These are phyloP conservation scores for Hylodesmum podocarpum DNA, from an alignment of 306 rosid genomes.

Conservation along the genomic window DNA sequence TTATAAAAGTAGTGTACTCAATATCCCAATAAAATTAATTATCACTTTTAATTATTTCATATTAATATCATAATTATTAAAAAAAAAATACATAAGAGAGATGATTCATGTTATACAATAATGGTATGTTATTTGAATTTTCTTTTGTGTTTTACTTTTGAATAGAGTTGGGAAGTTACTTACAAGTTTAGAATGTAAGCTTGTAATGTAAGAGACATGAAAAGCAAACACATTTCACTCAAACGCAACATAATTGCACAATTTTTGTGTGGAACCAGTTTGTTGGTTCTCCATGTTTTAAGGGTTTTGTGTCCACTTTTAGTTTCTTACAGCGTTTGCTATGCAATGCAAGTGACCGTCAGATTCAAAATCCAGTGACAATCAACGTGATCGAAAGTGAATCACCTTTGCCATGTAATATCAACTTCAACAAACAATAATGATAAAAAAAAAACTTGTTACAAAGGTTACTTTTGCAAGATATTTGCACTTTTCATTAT, in stretches of 20 bases:
- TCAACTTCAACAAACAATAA: constrained; percentile 21
- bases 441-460: neutral
- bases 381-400: constrained; percentile 12
- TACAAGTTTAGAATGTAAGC: neutral
- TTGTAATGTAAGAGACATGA: neutral
- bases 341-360: constrained; percentile 2
- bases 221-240: neutral
- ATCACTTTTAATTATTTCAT: too few relatives aligned
- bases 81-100: too few relatives aligned
- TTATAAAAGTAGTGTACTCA: too few relatives aligned
- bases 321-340: constrained; percentile 20
- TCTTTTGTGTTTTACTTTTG: neutral
- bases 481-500: neutral
- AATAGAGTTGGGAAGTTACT: neutral
- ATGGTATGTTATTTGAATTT: too few relatives aligned
- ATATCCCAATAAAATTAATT: too few relatives aligned
- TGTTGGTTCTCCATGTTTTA: constrained; percentile 37
- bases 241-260: neutral
- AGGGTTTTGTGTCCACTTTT: constrained; percentile 26
- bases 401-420: neutral
- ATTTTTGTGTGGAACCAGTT: neutral
- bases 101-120: too few relatives aligned
- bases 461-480: neutral
- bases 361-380: constrained; percentile 15
- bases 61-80: too few relatives aligned